Base-by-base conservation (phyloP, 2,329 filamentous ascomycete species). In the Furcasterigmium furcatum region DNA sequence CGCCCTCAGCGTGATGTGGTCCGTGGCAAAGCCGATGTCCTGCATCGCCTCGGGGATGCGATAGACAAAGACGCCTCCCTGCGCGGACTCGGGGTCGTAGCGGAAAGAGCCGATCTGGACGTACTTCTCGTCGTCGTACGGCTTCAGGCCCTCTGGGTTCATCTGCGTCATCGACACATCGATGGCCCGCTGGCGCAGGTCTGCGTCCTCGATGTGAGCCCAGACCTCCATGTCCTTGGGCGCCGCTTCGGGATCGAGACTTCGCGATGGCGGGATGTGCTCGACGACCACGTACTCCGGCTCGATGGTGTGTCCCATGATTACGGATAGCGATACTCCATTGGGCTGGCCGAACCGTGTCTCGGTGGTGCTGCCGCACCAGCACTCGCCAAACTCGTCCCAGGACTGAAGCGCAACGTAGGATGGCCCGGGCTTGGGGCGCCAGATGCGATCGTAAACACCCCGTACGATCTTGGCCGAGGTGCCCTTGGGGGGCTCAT, bases 371-470 rank as follows among this genome's bases (percentile, higher is more conserved):
- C 71, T 75, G 5, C 85, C 83, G 63, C 92, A 97, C 87, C 90
- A 97, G 65, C 90, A 95, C 50, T 97, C 88, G 18, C 87, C 88
- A 27, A 85, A 77, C 41, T 95, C 88, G 9, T 83, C 72, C 90
- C 91, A 96, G 4, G 72, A 67, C 2, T 66, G 60, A 3, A 96
- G 72, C 1, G 87, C 89, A 1, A 73, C 63, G n/a, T 68, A 57
- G 0, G 76, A 73, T 1, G 73, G 67, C 57, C 54, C 34, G 13
- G 36, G 10, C 27, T 24, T 45, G 24, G 20, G 4, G n/a, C n/a
- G n/a, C 59, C 61, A 16, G n/a, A 25, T 8, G 19, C 18, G 8
- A 18, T 25, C 10, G 18, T 5, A 14, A n/a, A n/a, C n/a, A n/a
- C n/a, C 30, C 16, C 24, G 24, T 7, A 27, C 24, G 24, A 12